A percentile compares a stretch with the other conserved stretches of the same genome.
Conservation (phyloP, 768 basidiomycete genomes). For the Russula lepida region DNA sequence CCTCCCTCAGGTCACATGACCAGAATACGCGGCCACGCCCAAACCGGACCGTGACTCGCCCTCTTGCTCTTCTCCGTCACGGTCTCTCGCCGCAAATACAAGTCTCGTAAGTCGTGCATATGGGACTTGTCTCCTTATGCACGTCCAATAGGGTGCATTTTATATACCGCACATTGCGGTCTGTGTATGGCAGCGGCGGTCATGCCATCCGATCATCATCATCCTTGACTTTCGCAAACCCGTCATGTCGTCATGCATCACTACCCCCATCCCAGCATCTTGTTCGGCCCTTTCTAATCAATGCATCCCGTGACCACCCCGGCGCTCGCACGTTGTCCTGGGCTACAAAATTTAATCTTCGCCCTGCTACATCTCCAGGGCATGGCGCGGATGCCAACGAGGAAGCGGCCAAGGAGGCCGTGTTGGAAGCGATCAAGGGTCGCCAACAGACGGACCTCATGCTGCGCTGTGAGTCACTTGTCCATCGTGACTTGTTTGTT, state of each 20-base stretch:
- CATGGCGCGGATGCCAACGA: conserved; percentile 39
- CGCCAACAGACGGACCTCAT: conserved; percentile 84
- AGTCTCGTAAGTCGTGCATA: conserved; percentile 29
- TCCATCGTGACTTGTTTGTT: conserved; percentile 14
- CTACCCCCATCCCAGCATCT: neutral
- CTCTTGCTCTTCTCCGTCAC: neutral
- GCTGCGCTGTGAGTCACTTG: conserved; percentile 67
- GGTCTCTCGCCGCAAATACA: neutral
- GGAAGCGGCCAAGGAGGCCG: conserved; percentile 60
- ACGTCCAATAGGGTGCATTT: conserved; percentile 29
- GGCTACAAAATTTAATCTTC: conserved; percentile 25
- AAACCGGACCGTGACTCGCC: neutral
- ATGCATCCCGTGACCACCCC: neutral
- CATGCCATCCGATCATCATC: conserved; percentile 8
- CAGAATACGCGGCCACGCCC: neutral
- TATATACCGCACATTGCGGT: conserved; percentile 2
- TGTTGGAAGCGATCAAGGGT: conserved; percentile 79
- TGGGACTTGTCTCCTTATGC: conserved; percentile 20
- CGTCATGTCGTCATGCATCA: conserved; percentile 13
- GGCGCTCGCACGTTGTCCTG: conserved; percentile 23
- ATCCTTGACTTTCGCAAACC: neutral
- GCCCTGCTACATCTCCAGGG: conserved; percentile 15
- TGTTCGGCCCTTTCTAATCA: neutral
- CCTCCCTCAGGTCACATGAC: conserved; percentile 14
- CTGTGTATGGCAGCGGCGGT: conserved; percentile 2